A percentile compares a stretch with the other conserved stretches of the same genome.
These are phyloP conservation scores for Exophiala bonariae DNA, from an alignment of 2,329 filamentous ascomycete species.

Conservation along the genomic window DNA sequence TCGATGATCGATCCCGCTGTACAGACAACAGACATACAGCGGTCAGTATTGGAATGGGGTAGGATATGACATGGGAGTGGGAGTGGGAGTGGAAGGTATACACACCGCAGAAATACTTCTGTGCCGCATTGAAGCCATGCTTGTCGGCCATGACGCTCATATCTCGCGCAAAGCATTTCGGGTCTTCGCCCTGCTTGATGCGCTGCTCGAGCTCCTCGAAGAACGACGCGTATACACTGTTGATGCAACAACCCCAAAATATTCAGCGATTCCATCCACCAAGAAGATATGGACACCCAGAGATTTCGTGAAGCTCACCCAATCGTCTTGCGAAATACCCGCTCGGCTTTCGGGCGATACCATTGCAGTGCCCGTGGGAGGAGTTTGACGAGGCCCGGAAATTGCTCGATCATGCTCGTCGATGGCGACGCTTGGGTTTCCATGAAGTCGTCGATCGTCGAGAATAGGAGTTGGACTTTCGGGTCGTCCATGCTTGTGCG, in stretches of 20 bases:
- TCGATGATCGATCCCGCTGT: slow-evolving; percentile 12
- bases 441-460: slow-evolving; percentile 37
- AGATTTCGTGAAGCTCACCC: slow-evolving; percentile 13
- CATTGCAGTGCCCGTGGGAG: slow-evolving; percentile 46
- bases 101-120: slow-evolving; percentile 12
- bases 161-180: slow-evolving; percentile 11
- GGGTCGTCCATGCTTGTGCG: slow-evolving; percentile 37
- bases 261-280: no score
- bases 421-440: slow-evolving; percentile 35
- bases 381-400: slow-evolving; percentile 42
- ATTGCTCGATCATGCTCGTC: slow-evolving; percentile 45
- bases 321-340: slow-evolving; percentile 35
- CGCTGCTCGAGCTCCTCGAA: slow-evolving; percentile 12
- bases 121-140: slow-evolving; percentile 11
- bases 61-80: no score
- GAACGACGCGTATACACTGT: slow-evolving; percentile 9
- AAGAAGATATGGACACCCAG: no score
- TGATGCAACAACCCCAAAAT: background rate
- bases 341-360: slow-evolving; percentile 41
- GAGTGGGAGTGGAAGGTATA: background rate
- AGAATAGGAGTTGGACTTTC: slow-evolving; percentile 34
- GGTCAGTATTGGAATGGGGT: no score
- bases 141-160: slow-evolving; percentile 8
- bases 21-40: background rate
- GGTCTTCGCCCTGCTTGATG: slow-evolving; percentile 10